Conservation (phyloP, 352 stramenopile species). For the Phytophthora hybrid region DNA sequence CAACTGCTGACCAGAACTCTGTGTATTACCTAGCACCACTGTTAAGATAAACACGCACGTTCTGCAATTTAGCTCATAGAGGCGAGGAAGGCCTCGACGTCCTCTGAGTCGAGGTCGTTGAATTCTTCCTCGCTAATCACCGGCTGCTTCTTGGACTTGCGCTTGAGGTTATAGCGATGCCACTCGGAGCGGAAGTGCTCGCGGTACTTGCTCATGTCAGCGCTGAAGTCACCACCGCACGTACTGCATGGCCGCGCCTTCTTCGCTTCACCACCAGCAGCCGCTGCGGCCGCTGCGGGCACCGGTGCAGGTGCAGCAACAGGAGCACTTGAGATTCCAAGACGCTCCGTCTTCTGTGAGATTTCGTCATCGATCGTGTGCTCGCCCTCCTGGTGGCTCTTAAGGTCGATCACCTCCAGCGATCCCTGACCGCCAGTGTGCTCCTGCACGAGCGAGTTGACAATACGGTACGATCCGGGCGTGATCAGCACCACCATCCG, state of each 20-base stretch:
- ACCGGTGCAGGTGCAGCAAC: constrained; percentile 13
- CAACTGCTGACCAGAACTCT: constrained; percentile 7
- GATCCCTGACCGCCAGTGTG: constrained; percentile 62
- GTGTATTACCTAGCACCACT: constrained; percentile 27
- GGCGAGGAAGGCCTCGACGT: constrained; percentile 74
- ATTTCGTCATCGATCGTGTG: constrained; percentile 94
- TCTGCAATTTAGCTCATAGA: constrained; percentile 61
- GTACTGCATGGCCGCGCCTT: constrained; percentile 90
- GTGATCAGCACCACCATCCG: constrained; percentile 81
- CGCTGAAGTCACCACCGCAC: constrained; percentile 92
- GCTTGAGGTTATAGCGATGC: constrained; percentile 98
- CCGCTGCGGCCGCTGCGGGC: constrained; percentile 11
- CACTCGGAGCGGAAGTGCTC: constrained; percentile 97
- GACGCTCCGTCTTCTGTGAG: constrained; percentile 82
- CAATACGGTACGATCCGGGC: constrained; percentile 77
- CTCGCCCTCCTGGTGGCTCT: constrained; percentile 91
- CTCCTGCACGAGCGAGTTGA: constrained; percentile 77
- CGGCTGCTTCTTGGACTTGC: constrained; percentile 92
- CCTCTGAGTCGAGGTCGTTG: constrained; percentile 54
- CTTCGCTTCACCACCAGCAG: constrained; percentile 36
- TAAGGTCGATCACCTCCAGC: constrained; percentile 94
- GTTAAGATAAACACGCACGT: constrained; percentile 18
- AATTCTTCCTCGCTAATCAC: constrained; percentile 82
- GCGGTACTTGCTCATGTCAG: constrained; percentile 86
- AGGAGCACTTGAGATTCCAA: constrained; percentile 50